Percentiles rank a stretch among this genome's conserved stretches.
phyloP scores from a whole-genome alignment of 164 flowering plant genomes.

The Pachysandra terminalis region DNA sequence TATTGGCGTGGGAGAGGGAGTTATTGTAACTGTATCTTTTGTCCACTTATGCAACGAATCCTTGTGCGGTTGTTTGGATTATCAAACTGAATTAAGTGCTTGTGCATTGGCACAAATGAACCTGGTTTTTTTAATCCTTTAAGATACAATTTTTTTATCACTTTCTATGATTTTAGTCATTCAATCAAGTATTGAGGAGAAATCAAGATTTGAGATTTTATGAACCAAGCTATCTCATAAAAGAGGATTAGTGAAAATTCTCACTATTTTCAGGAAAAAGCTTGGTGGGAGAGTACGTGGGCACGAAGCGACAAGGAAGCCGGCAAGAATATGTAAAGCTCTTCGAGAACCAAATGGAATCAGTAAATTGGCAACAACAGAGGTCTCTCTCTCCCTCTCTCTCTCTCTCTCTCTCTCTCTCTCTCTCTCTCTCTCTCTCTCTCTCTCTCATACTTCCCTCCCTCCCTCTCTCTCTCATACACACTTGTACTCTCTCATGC shows the following conservation, averaged over 20 bases:
- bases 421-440: neutral
- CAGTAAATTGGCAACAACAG: conserved; percentile 24
- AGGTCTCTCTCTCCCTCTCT: conserved; percentile 33
- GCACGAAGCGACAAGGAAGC: conserved; percentile 40
- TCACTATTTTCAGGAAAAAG: conserved; percentile 47
- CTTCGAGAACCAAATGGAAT: conserved; percentile 36
- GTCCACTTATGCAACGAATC: neutral
- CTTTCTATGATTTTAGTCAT: neutral
- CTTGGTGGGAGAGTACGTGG: conserved; percentile 35
- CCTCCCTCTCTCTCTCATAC: no score
- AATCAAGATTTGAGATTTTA: neutral
- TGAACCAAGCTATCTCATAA: neutral
- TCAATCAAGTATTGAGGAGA: neutral
- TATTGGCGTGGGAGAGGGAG: neutral
- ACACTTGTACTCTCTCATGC: no score
- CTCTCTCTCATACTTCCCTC: no score
- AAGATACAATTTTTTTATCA: neutral
- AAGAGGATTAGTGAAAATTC: neutral
- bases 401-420: neutral
- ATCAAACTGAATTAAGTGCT: neutral
- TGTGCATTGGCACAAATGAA: neutral
- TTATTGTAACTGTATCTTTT: no score
- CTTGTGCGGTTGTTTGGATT: neutral
- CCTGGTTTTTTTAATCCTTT: neutral
- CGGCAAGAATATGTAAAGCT: conserved; percentile 34